Conservation (phyloP, 2,329 filamentous ascomycete genomes). For the Metarhizium humberi region DNA sequence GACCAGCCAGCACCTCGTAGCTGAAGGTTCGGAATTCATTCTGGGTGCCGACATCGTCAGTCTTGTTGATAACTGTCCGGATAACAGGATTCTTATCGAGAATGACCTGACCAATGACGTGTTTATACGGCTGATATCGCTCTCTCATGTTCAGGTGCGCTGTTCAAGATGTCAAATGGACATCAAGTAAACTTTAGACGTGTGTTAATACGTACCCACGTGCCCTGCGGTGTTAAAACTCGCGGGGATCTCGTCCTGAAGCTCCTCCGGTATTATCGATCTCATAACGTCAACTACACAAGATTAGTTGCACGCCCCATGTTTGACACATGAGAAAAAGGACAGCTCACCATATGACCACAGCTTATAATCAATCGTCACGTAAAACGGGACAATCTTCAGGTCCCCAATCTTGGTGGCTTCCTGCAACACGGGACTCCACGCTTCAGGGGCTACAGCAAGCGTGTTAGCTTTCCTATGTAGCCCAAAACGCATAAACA, state of each 20-base stretch:
- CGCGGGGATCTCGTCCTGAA: constrained; percentile 70
- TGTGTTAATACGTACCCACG: constrained; percentile 46
- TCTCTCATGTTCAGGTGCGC: constrained; percentile 87
- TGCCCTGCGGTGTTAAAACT: constrained; percentile 88
- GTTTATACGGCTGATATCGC: constrained; percentile 75
- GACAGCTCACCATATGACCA: constrained; percentile 67
- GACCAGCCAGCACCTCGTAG: constrained; percentile 82
- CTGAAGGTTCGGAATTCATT: constrained; percentile 85
- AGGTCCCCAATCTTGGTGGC: constrained; percentile 61
- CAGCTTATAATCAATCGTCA: constrained; percentile 73
- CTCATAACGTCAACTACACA: constrained; percentile 67
- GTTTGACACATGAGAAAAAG: not conserved
- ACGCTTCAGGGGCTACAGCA: constrained; percentile 50
- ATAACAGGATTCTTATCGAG: constrained; percentile 81
- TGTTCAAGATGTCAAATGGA: constrained; percentile 17
- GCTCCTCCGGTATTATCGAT: constrained; percentile 70
- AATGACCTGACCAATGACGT: constrained; percentile 75
- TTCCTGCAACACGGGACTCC: constrained; percentile 61
- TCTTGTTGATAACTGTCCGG: constrained; percentile 91
- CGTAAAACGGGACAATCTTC: constrained; percentile 62
- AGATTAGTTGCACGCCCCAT: not conserved
- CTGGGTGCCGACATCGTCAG: constrained; percentile 75
- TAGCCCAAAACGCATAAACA: not conserved
- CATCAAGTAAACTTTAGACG: no score
- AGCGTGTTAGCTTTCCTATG: not conserved